Evolutionary conservation across 768 basidiomycete genomes (phyloP), one percentile per base, ranked within the genome.

Genomic region (Mycena venus): DNA sequence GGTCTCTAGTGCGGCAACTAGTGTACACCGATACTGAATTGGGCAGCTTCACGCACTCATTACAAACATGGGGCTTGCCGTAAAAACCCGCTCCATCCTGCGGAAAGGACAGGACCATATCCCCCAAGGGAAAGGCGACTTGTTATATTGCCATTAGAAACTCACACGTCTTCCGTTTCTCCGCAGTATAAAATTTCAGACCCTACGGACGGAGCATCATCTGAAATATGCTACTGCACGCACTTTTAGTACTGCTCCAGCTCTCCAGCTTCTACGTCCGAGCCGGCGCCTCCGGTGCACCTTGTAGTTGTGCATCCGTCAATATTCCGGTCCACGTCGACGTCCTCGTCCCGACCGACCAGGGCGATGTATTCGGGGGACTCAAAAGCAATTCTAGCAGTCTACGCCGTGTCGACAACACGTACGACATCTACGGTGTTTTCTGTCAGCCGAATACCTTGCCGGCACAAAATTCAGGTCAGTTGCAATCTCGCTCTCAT

Each of bases 271-370:
- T 44, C 42, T 44, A 44, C 9, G 42, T 44, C 42, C 42, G 42
- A 44, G 42, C 42, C 42, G 42, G 42, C 15, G 42, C 42, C 42
- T 44, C 42, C 2, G 4, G 19, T 44, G 42, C 49, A 51, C 25
- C 49, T 27, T 51, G 49, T 27, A 27, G 23, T 25, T 58, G 55
- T 58, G 31, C 55, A 31, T 34, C 55, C 2, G 29, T 58, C 55
- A 58, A 6, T 21, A 61, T 61, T 25, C 60, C 60, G 27, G 60
- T 61, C 25, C 60, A 61, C 60, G 60, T 61, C 34, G 38, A 61
- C 25, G 38, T 42, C 34, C 38, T 61, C n/a, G 34, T 61, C 19
- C 60, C 60, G n/a, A 61, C 23, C n/a, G 60, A 61, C 31, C 60
- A 21, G 14, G 40, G 9, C 36, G 60, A 61, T 42, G 34, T 61